These are phyloP conservation scores for Goniomonas avonlea DNA, from an alignment of 78 protist genomes.

Conservation along the genomic window DNA sequence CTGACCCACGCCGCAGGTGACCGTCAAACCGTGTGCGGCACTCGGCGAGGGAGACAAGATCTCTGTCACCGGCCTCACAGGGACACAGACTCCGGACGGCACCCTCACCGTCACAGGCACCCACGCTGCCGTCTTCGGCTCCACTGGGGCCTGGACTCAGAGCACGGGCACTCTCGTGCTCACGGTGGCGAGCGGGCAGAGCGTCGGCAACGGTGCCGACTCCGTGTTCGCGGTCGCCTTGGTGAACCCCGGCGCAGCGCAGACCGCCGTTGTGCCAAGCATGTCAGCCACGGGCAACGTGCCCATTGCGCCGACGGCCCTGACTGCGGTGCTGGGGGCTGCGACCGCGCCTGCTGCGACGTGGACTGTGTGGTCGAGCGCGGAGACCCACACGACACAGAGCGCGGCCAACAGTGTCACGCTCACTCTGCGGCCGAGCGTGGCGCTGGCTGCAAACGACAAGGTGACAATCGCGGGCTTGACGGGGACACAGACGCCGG, in stretches of 20 bases:
- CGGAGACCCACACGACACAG: no score
- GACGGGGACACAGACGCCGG: neutral
- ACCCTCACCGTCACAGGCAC: neutral
- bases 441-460: neutral
- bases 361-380: no score
- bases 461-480: neutral
- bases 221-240: neutral
- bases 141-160: neutral
- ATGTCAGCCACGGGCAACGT: no score
- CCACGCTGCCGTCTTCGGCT: neutral
- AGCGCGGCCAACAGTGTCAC: neutral
- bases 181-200: neutral
- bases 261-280: no score
- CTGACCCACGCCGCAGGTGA: neutral
- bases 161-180: neutral
- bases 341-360: no score
- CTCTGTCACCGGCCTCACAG: neutral
- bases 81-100: no score
- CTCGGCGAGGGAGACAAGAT: neutral
- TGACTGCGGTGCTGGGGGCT: no score
- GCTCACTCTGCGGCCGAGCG: neutral
- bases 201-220: neutral
- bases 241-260: no score
- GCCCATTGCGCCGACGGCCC: no score
- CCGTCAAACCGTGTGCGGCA: neutral